Conservation (phyloP, 768 basidiomycete species). For the Phanerochaete carnosa region DNA sequence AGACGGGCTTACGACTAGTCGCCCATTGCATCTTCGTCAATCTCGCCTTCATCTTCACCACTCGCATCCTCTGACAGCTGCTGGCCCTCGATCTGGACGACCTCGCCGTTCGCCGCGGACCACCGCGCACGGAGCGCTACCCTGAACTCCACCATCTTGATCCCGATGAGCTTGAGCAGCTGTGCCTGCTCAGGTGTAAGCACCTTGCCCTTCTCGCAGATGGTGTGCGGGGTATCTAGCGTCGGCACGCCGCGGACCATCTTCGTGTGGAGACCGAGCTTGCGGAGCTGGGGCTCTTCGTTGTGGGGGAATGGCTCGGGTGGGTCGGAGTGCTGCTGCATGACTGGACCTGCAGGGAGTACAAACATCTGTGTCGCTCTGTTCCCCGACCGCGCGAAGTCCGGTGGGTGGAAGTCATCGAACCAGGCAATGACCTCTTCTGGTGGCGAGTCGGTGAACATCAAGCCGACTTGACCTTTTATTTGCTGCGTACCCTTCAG, state of each 20-base stretch:
- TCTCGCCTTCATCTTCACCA: conserved; percentile 29
- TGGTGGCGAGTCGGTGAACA: conserved; percentile 91
- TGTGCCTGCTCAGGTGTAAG: conserved; percentile 88
- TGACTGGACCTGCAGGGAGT: conserved; percentile 81
- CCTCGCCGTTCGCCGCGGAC: conserved; percentile 65
- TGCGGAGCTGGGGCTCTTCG: conserved; percentile 94
- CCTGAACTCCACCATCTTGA: conserved; percentile 84
- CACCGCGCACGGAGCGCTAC: conserved; percentile 70
- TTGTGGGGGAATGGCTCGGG: conserved; percentile 93
- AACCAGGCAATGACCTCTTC: conserved; percentile 95
- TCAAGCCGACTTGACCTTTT: conserved; percentile 90
- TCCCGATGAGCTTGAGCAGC: conserved; percentile 85
- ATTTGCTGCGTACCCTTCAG: conserved; percentile 57
- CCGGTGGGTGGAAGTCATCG: conserved; percentile 80
- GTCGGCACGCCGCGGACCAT: conserved; percentile 89
- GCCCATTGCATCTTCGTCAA: conserved; percentile 27
- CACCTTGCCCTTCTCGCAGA: conserved; percentile 80
- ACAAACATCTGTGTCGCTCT: conserved; percentile 68
- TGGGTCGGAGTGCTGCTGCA: conserved; percentile 75
- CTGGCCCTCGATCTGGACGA: conserved; percentile 53
- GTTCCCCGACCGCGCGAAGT: conserved; percentile 91
- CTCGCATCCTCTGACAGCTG: conserved; percentile 36
- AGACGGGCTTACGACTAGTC: conserved; percentile 18
- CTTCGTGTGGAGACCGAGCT: conserved; percentile 81
- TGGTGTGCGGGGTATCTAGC: conserved; percentile 69